Evolutionary conservation across 164 flowering plant genomes (phyloP).

Genomic region (Aristolochia contorta): DNA sequence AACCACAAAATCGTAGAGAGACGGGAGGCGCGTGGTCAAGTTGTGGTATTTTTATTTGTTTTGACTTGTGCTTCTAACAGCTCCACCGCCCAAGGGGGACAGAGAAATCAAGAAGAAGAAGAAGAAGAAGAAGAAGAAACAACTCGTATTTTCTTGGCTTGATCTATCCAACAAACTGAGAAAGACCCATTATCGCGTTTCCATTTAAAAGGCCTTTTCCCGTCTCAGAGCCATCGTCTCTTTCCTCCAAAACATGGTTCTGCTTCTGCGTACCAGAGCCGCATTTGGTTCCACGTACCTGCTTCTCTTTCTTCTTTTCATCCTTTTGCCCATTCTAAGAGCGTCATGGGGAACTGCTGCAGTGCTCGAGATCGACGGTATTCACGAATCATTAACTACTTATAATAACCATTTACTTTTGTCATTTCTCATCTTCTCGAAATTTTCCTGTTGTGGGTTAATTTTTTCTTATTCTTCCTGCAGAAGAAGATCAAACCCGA

Average conservation of each 20-base stretch:
- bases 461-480: neutral
- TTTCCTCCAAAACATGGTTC: constrained; percentile 1
- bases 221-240: neutral
- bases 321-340: neutral
- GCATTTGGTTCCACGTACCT: neutral
- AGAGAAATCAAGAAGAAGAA: neutral
- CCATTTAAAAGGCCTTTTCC: neutral
- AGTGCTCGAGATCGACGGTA: constrained; percentile 2
- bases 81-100: constrained; percentile 20
- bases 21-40: neutral
- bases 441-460: neutral
- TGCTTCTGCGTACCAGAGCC: neutral
- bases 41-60: neutral
- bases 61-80: constrained; percentile 17
- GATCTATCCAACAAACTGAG: neutral
- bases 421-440: neutral
- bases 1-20: constrained; percentile 2
- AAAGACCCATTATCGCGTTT: neutral
- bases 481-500: constrained; percentile 21
- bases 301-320: neutral
- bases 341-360: constrained; percentile 23
- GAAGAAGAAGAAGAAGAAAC: no score
- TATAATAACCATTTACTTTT: no score
- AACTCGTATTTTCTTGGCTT: no score
- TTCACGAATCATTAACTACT: neutral